Evolutionary conservation across 176 grass and related monocot genomes (phyloP).

Genomic region (Calamus simplicifolius): DNA sequence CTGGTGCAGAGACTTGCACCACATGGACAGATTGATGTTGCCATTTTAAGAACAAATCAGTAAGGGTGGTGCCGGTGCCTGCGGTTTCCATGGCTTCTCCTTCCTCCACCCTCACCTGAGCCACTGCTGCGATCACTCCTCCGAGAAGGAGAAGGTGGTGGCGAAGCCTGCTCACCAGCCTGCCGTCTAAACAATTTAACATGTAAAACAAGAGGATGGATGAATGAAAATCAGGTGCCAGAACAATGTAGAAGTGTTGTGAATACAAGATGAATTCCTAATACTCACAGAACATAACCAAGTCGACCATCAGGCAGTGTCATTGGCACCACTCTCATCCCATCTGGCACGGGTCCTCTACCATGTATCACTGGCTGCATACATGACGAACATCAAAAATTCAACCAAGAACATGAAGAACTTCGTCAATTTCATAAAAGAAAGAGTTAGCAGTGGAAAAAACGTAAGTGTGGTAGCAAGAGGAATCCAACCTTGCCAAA

Average conservation of each 20-base stretch:
- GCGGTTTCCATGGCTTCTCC: constrained; percentile 40
- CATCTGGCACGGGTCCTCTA: constrained; percentile 79
- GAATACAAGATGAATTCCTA: too few species aligned
- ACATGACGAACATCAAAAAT: not conserved
- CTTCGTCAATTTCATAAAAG: too few species aligned
- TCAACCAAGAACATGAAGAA: too few species aligned
- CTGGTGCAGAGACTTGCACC: too few species aligned
- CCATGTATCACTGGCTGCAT: constrained; percentile 95
- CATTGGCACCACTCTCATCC: constrained; percentile 99
- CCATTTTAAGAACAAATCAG: constrained; percentile 21
- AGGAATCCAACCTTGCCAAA: constrained; percentile 55
- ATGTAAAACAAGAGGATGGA: not conserved
- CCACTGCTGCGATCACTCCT: constrained; percentile 50
- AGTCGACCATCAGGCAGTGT: constrained; percentile 93
- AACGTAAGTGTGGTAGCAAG: not conserved
- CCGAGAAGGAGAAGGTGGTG: constrained; percentile 28
- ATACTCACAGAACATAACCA: constrained; percentile 84
- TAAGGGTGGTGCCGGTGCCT: constrained; percentile 64
- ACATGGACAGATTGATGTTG: not conserved
- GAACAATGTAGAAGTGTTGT: not conserved
- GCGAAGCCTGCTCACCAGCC: constrained; percentile 41
- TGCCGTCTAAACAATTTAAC: constrained; percentile 52
- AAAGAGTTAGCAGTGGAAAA: too few species aligned
- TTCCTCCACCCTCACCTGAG: constrained; percentile 29
- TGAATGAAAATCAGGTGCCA: not conserved